phyloP scores from a whole-genome alignment of 164 flowering plant genomes.

The Magnolia kwangsiensis region DNA sequence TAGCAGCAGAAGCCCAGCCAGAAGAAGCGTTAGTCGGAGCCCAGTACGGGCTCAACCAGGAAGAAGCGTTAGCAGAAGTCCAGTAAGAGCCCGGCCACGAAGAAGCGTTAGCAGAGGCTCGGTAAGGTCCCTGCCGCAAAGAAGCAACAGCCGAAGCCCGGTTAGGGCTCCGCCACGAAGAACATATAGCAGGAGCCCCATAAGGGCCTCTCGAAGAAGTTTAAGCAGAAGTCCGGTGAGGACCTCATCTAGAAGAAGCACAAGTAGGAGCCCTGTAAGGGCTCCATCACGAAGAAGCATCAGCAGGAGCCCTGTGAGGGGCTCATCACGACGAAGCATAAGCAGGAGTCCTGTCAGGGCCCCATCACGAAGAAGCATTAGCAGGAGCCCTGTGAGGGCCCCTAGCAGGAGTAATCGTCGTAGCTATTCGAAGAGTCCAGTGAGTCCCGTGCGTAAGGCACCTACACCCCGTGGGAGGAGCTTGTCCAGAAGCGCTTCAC shows the following conservation, averaged over 20 bases:
- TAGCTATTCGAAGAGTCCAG: constrained; percentile 68
- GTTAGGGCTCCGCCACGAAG: constrained; percentile 30
- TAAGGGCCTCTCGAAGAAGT: constrained; percentile 23
- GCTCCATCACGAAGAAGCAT: constrained; percentile 26
- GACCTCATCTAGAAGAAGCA: constrained; percentile 3
- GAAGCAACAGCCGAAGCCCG: constrained; percentile 49
- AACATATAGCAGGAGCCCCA: constrained; percentile 51
- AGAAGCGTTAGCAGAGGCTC: constrained; percentile 46
- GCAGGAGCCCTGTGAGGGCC: constrained; percentile 45
- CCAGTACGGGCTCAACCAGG: constrained; percentile 35
- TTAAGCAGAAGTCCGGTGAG: constrained; percentile 45
- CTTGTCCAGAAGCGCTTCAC: constrained; percentile 77
- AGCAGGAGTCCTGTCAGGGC: constrained; percentile 47
- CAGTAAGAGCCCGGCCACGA: constrained; percentile 33
- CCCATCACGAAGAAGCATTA: constrained; percentile 31
- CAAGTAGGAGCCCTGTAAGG: constrained; percentile 35
- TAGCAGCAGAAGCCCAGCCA: constrained; percentile 49
- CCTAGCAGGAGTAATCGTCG: constrained; percentile 49
- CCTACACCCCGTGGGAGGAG: constrained; percentile 69
- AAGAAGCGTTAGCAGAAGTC: constrained; percentile 46
- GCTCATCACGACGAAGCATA: constrained; percentile 27
- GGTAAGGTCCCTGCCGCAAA: constrained; percentile 26
- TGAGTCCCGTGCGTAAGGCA: constrained; percentile 48
- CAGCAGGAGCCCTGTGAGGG: constrained; percentile 46
- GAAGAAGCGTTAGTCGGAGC: constrained; percentile 48